Percentiles rank a stretch among this genome's conserved stretches.
Evolutionary conservation across 2,329 filamentous ascomycete species (phyloP).

Genomic region (Ophiostoma fasciatum): DNA sequence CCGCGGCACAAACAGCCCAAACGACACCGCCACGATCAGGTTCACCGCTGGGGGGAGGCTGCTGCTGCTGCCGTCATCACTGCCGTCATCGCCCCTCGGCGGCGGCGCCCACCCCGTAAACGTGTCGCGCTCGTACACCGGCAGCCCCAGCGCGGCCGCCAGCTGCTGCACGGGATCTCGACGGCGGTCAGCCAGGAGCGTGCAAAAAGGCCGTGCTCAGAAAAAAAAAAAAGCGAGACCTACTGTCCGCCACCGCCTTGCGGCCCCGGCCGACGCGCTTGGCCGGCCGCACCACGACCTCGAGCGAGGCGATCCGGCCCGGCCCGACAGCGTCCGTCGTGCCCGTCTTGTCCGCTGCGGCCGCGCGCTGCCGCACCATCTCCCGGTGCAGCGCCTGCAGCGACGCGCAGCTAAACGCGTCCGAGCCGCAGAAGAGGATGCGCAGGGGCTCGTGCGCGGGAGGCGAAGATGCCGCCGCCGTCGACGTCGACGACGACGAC

Average conservation of each 20-base stretch:
- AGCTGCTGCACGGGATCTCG: no score
- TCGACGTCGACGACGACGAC: background rate
- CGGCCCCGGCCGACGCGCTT: constrained; percentile 66
- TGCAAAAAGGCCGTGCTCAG: no score
- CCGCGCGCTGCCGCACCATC: constrained; percentile 8
- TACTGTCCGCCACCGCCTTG: constrained; percentile 51
- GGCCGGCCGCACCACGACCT: constrained; percentile 69
- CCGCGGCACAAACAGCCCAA: constrained; percentile 75
- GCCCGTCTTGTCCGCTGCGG: background rate
- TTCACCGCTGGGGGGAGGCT: constrained; percentile 40
- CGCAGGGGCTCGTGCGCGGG: constrained; percentile 42
- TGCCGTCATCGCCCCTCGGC: no score
- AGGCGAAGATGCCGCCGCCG: background rate
- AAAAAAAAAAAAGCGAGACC: constrained; percentile 11
- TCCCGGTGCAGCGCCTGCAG: constrained; percentile 54
- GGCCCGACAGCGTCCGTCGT: constrained; percentile 27
- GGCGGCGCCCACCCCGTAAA: constrained; percentile 51
- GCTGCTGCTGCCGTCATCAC: no score
- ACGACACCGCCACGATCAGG: constrained; percentile 82
- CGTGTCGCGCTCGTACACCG: constrained; percentile 61
- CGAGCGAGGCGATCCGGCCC: constrained; percentile 54
- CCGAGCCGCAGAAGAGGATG: constrained; percentile 89
- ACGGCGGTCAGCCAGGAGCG: no score
- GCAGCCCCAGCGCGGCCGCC: constrained; percentile 48
- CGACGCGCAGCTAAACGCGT: constrained; percentile 73